Percentiles rank a stretch among this genome's conserved stretches.
These are phyloP conservation scores for Argentina anserina DNA, from an alignment of 306 rosid species.

Conservation along the genomic window DNA sequence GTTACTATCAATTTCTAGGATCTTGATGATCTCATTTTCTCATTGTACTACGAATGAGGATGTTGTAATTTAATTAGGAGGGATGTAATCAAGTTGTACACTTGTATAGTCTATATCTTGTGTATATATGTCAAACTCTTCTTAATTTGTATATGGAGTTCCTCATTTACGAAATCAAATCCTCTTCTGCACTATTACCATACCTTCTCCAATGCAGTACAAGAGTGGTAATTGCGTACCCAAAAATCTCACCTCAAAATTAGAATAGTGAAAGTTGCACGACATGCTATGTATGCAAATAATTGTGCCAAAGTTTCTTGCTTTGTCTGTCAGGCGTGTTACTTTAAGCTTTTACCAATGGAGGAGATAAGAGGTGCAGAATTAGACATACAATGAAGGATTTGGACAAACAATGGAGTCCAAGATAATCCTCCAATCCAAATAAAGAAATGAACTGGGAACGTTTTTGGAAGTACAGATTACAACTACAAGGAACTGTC, in stretches of 20 bases:
- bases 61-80: slow-evolving; percentile 12
- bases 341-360: background rate
- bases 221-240: background rate
- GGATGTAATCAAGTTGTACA: slow-evolving; percentile 13
- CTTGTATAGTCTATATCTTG: slow-evolving; percentile 7
- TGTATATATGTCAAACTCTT: background rate
- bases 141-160: slow-evolving; percentile 8
- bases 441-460: background rate
- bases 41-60: background rate
- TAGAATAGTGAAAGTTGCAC: background rate
- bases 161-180: background rate
- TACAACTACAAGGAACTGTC: too few relatives aligned
- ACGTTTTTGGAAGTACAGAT: too few relatives aligned
- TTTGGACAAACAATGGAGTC: background rate
- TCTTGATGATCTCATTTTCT: background rate
- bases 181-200: background rate
- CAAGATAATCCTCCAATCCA: background rate
- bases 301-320: background rate
- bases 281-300: background rate
- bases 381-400: background rate
- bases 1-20: background rate
- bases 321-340: background rate
- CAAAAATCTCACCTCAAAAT: background rate
- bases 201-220: background rate
- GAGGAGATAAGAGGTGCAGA: background rate